Evolutionary conservation across 2,329 filamentous ascomycete genomes (phyloP).

Genomic region (Cytospora piceae): DNA sequence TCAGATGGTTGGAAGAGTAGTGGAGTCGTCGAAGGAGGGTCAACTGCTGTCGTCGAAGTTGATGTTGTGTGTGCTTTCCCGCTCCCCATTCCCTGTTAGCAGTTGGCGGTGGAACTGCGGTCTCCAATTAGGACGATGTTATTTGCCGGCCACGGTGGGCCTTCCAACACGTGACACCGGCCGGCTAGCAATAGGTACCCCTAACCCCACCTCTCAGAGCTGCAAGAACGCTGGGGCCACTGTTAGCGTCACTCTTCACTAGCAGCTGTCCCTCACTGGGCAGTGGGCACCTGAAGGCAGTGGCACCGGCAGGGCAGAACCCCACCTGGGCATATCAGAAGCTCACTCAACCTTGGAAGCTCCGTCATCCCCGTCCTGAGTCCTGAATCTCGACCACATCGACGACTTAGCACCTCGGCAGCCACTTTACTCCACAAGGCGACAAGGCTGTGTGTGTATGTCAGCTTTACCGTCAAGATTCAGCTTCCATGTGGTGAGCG

Average conservation of each 20-base stretch:
- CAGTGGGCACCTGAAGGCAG: no score
- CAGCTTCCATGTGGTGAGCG: neutral
- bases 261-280: neutral
- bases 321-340: neutral
- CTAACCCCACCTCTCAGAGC: neutral
- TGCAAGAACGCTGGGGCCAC: neutral
- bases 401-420: neutral
- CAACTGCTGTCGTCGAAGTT: constrained; percentile 15
- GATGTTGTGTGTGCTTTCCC: constrained; percentile 12
- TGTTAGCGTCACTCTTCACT: neutral
- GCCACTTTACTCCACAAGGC: constrained; percentile 25
- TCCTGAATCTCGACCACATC: neutral
- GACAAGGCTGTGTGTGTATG: constrained; percentile 27
- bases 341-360: neutral
- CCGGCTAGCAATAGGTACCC: neutral
- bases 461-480: constrained; percentile 23
- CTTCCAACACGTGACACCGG: neutral
- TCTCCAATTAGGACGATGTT: neutral
- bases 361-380: neutral
- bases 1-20: constrained; percentile 14
- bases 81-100: neutral
- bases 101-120: constrained; percentile 17
- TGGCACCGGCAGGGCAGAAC: neutral
- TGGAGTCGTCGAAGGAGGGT: constrained; percentile 24
- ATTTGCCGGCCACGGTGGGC: neutral